Percentiles rank a stretch among this genome's conserved stretches.
Conservation (phyloP, 1,139 yeast species). For the Saccharomyces hybrid region DNA sequence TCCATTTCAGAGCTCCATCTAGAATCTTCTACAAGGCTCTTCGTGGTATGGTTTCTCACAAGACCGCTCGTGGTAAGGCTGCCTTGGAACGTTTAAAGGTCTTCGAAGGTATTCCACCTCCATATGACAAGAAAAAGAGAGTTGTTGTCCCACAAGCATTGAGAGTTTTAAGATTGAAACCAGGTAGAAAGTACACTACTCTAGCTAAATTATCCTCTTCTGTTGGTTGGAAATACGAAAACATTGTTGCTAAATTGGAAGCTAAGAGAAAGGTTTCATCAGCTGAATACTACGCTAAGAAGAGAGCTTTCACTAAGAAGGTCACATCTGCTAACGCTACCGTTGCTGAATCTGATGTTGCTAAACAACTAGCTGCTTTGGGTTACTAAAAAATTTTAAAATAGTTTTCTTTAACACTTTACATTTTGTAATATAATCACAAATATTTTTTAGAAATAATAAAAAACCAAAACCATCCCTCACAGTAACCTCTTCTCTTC, state of each 20-base stretch:
- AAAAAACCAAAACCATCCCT: not conserved
- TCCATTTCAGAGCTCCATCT: slow-evolving; percentile 99
- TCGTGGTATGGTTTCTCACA: slow-evolving; percentile 99
- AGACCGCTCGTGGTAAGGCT: slow-evolving; percentile 99
- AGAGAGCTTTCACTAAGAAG: slow-evolving; percentile 93
- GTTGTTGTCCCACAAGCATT: slow-evolving; percentile 99
- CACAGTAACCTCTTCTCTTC: not conserved
- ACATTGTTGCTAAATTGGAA: slow-evolving; percentile 94
- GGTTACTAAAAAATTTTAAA: slow-evolving; percentile 54
- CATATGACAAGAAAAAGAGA: slow-evolving; percentile 99
- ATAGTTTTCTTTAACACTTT: not conserved
- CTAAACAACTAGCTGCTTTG: slow-evolving; percentile 73
- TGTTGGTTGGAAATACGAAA: slow-evolving; percentile 99
- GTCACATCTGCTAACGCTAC: slow-evolving; percentile 76
- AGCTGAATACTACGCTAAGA: slow-evolving; percentile 98
- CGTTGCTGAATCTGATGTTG: slow-evolving; percentile 61
- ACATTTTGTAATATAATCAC: slow-evolving; percentile 1
- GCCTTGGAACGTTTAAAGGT: slow-evolving; percentile 99
- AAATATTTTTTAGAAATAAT: not conserved
- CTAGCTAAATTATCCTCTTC: slow-evolving; percentile 93
- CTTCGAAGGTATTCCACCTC: slow-evolving; percentile 99
- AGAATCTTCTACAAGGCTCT: slow-evolving; percentile 99
- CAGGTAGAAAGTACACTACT: slow-evolving; percentile 99
- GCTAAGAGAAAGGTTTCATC: slow-evolving; percentile 99
- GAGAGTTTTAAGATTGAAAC: slow-evolving; percentile 98